A percentile compares a stretch with the other conserved stretches of the same genome.
Conservation (phyloP, 1,139 yeast genomes). For the Hyphopichia burtonii region DNA sequence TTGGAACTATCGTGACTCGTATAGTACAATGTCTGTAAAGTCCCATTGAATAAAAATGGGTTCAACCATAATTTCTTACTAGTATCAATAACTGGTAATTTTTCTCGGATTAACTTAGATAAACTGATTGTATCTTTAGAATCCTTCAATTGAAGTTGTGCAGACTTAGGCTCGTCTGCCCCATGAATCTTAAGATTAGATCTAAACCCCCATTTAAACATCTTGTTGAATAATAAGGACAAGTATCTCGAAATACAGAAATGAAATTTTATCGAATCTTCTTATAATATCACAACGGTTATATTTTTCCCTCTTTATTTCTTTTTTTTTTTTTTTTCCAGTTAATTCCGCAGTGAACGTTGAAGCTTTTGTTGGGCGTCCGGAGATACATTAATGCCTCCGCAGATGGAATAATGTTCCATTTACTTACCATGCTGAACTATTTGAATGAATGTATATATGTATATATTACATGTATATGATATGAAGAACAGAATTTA, state of each 20-base stretch:
- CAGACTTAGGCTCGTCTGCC: constrained; percentile 17
- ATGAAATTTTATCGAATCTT: neutral
- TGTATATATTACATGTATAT: no score
- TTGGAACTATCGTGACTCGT: constrained; percentile 54
- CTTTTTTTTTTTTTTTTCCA: neutral
- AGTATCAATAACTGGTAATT: constrained; percentile 27
- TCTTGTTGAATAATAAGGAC: neutral
- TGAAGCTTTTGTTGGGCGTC: constrained; percentile 1
- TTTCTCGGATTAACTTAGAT: constrained; percentile 19
- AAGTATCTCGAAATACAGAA: no score
- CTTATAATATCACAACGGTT: neutral
- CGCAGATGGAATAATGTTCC: neutral
- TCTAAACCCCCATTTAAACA: constrained; percentile 38
- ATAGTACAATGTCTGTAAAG: constrained; percentile 71
- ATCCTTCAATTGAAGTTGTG: constrained; percentile 15
- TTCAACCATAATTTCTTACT: constrained; percentile 50
- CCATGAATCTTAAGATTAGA: constrained; percentile 32
- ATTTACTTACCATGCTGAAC: no score
- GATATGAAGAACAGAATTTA: no score
- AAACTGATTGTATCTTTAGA: constrained; percentile 14
- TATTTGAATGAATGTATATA: no score
- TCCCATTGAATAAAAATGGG: constrained; percentile 70
- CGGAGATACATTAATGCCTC: neutral
- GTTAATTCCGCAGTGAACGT: neutral
- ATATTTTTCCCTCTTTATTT: neutral